Conservation (phyloP, 1,284 basidiomycete species). For the Melanopsichium pennsylvanicum region DNA sequence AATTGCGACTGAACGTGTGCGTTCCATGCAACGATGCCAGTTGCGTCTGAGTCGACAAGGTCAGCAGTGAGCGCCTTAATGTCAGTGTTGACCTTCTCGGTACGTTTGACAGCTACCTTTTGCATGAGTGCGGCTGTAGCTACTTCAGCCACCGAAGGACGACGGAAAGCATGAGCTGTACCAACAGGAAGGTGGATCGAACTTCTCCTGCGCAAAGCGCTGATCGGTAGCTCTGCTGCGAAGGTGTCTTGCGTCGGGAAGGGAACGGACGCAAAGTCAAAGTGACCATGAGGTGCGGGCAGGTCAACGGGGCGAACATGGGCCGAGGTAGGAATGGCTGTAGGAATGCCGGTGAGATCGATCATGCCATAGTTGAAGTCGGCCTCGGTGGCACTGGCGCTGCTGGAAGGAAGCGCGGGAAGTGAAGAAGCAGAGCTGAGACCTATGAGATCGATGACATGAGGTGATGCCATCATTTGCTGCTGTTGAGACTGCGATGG, state of each 20-base stretch:
- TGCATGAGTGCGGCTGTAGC: constrained; percentile 39
- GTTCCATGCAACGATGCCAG: constrained; percentile 37
- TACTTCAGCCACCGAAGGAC: constrained; percentile 37
- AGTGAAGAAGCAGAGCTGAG: constrained; percentile 12
- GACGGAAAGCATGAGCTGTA: constrained; percentile 19
- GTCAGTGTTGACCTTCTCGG: constrained; percentile 26
- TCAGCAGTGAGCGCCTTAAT: constrained; percentile 27
- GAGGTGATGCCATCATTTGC: constrained; percentile 17
- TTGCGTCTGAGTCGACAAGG: constrained; percentile 12
- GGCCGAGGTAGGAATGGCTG: constrained; percentile 43
- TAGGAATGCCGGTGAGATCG: constrained; percentile 17
- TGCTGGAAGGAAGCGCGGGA: constrained; percentile 9
- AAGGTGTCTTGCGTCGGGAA: constrained; percentile 40
- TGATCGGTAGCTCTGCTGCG: constrained; percentile 20
- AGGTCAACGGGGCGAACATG: constrained; percentile 46
- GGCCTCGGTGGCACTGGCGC: constrained; percentile 29
- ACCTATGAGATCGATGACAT: constrained; percentile 27
- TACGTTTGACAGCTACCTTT: constrained; percentile 23
- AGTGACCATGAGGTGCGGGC: constrained; percentile 42
- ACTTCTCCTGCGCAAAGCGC: constrained; percentile 29
- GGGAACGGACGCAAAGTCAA: constrained; percentile 46
- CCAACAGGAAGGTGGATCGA: constrained; percentile 39
- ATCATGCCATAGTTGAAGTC: constrained; percentile 27
- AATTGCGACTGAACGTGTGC: constrained; percentile 35
- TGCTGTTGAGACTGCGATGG: constrained; percentile 4